phyloP scores from a whole-genome alignment of 2,329 filamentous ascomycete species.

The Keithomyces neogunnii region DNA sequence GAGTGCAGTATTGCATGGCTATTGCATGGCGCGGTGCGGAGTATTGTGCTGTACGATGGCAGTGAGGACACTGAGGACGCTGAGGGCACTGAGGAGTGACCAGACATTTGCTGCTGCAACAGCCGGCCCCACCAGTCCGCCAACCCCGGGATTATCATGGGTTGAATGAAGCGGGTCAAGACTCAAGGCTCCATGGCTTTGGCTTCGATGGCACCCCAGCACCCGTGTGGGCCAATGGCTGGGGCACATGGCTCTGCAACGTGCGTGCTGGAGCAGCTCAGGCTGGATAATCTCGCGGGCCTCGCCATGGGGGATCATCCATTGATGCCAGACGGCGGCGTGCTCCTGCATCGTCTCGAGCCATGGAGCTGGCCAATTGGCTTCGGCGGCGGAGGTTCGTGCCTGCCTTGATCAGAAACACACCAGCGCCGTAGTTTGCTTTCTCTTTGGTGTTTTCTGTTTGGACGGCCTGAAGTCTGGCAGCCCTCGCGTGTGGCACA shows the following conservation, averaged over 20 bases:
- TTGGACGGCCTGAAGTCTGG: not conserved
- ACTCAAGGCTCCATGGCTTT: not conserved
- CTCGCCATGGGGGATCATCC: not conserved
- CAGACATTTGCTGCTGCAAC: not conserved
- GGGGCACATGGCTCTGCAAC: slow-evolving; percentile 28
- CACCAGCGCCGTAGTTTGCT: no score
- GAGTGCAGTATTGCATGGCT: no score
- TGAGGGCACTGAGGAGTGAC: no score
- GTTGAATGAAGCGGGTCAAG: not conserved
- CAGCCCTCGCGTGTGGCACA: not conserved
- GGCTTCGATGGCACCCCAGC: not conserved
- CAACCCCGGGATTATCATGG: slow-evolving; percentile 1
- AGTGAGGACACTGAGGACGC: no score
- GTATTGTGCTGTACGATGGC: no score
- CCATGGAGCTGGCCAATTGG: not conserved
- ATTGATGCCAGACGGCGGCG: not conserved
- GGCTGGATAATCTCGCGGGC: not conserved
- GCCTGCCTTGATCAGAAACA: not conserved
- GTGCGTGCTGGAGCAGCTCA: slow-evolving; percentile 16
- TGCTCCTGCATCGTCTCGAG: not conserved
- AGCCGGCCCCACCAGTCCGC: not conserved
- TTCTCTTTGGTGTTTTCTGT: not conserved
- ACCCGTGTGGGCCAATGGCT: slow-evolving; percentile 30
- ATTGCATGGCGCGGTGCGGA: no score
- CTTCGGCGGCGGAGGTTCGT: slow-evolving; percentile 1